A percentile compares a stretch with the other conserved stretches of the same genome.
Evolutionary conservation across 176 grass and related monocot species (phyloP).

Genomic region (Oropetium thomaeum): DNA sequence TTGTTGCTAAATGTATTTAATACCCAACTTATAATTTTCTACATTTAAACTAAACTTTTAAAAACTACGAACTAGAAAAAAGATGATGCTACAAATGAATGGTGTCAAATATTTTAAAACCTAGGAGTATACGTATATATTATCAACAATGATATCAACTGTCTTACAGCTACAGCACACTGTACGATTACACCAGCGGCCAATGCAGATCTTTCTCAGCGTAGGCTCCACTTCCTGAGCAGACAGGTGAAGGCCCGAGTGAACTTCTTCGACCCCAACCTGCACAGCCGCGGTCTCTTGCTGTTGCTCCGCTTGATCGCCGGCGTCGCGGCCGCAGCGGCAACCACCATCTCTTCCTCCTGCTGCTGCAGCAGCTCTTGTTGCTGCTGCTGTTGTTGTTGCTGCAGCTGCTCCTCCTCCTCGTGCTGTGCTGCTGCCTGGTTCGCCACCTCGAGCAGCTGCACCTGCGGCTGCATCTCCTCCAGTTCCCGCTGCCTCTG

Average conservation of each 20-base stretch:
- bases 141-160: not conserved
- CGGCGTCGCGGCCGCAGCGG: not conserved
- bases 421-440: conserved; percentile 26
- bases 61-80: no score
- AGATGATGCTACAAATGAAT: no score
- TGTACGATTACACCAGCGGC: not conserved
- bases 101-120: no score
- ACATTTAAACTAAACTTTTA: no score
- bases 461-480: conserved; percentile 21
- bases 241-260: conserved; percentile 40
- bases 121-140: no score
- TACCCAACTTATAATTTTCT: no score
- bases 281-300: conserved; percentile 36
- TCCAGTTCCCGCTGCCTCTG: conserved; percentile 60
- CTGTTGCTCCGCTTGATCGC: conserved; percentile 19
- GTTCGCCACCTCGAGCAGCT: conserved; percentile 44
- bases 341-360: not conserved
- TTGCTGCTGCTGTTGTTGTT: not conserved
- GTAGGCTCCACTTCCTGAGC: conserved; percentile 40
- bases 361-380: not conserved
- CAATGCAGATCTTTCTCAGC: not conserved
- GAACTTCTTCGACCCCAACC: conserved; percentile 48
- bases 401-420: conserved; percentile 4
- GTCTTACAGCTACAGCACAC: not conserved
- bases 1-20: no score